Evolutionary conservation across 495 filamentous ascomycete species (phyloP).

Genomic region (Neurospora sublineolata): DNA sequence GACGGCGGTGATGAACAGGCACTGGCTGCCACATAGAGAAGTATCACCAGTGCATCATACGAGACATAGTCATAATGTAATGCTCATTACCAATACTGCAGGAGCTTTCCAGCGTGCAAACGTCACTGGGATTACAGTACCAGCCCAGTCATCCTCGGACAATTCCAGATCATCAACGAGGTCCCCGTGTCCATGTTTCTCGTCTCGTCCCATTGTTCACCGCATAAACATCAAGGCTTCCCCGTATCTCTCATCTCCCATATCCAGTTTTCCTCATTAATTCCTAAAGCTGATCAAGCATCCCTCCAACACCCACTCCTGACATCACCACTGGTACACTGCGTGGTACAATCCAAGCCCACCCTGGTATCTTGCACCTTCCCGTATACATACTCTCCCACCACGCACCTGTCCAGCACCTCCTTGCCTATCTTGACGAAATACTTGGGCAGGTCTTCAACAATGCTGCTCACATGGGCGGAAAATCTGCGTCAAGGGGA

Average conservation of each 20-base stretch:
- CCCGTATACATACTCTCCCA: background rate
- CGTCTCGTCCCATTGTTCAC: background rate
- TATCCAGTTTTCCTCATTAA: background rate
- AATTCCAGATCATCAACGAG: background rate
- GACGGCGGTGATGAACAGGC: background rate
- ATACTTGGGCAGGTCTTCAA: background rate
- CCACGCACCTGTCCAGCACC: background rate
- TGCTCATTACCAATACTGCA: background rate
- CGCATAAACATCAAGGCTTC: background rate
- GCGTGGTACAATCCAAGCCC: background rate
- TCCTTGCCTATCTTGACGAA: background rate
- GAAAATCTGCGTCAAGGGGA: too few relatives aligned
- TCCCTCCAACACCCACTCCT: background rate
- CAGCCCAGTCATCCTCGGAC: background rate
- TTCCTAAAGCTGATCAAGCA: background rate
- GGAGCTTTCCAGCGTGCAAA: background rate
- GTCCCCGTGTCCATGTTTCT: background rate
- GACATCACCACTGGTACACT: background rate
- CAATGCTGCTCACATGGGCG: background rate
- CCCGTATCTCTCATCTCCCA: background rate
- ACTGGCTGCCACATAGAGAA: background rate
- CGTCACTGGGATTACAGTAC: background rate
- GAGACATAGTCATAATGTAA: background rate
- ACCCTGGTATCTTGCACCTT: background rate
- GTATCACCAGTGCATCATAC: background rate